phyloP scores from a whole-genome alignment of 106 monocot genomes.

The Phalaenopsis aphrodite region DNA sequence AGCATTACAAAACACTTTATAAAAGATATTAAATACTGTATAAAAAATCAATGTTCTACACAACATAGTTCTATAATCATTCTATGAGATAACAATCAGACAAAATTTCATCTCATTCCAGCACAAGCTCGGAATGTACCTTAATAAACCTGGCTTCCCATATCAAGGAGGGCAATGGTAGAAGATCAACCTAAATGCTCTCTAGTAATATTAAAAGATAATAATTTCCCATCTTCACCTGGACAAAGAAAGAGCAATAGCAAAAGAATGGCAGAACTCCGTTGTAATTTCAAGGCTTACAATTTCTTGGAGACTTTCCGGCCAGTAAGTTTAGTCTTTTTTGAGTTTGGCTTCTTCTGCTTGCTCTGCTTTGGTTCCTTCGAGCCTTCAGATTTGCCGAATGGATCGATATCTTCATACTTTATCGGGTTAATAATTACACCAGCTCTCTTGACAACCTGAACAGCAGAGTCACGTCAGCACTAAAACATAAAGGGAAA shows the following conservation, averaged over 20 bases:
- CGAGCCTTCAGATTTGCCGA: slow-evolving; percentile 41
- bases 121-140: not conserved
- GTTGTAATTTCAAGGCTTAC: not conserved
- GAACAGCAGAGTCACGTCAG: not conserved
- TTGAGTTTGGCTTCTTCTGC: slow-evolving; percentile 20
- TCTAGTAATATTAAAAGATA: not conserved
- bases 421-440: slow-evolving; percentile 59
- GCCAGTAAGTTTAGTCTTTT: slow-evolving; percentile 11
- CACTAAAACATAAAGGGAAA: no score
- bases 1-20: no score
- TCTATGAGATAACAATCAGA: not conserved
- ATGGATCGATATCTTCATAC: slow-evolving; percentile 65
- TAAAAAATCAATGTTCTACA: no score
- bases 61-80: no score
- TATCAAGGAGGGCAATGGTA: not conserved
- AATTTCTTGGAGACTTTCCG: not conserved
- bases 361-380: slow-evolving; percentile 19
- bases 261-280: not conserved
- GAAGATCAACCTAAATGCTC: not conserved
- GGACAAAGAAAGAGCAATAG: not conserved
- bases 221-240: not conserved
- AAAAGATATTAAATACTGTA: no score
- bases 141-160: no score
- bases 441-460: slow-evolving; percentile 72
- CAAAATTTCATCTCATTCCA: not conserved